phyloP scores from a whole-genome alignment of 139 green algal species.

The Picochlorum sp. region DNA sequence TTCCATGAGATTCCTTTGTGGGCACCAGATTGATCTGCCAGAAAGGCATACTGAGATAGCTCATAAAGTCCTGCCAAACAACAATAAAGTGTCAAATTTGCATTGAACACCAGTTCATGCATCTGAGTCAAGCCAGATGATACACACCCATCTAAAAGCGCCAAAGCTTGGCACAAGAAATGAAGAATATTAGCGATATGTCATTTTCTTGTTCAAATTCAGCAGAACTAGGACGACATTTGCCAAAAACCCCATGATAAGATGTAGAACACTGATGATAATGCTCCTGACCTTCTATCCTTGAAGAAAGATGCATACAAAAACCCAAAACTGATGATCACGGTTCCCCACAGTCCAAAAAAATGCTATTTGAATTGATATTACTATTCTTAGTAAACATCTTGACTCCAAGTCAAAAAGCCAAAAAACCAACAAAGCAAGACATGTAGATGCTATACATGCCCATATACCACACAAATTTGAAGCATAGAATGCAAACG shows the following conservation, averaged over 20 bases:
- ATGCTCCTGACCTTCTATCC: conserved; percentile 22
- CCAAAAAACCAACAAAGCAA: conserved; percentile 60
- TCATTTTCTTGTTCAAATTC: conserved; percentile 33
- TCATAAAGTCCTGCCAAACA: conserved; percentile 40
- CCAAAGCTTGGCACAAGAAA: conserved; percentile 50
- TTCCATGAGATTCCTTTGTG: conserved; percentile 36
- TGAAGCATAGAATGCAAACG: conserved; percentile 33
- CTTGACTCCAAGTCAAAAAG: conserved; percentile 48
- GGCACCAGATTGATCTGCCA: conserved; percentile 42
- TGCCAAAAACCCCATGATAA: conserved; percentile 42
- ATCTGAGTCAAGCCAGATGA: neutral
- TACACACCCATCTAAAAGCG: conserved; percentile 37
- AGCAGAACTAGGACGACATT: conserved; percentile 56
- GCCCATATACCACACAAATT: conserved; percentile 48
- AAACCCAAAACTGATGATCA: conserved; percentile 47
- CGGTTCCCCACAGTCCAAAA: conserved; percentile 65
- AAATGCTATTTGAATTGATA: conserved; percentile 50
- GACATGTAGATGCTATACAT: conserved; percentile 57
- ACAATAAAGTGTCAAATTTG: no score
- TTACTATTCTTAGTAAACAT: conserved; percentile 70
- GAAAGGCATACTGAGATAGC: conserved; percentile 57
- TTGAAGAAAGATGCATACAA: conserved; percentile 29
- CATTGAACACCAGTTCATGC: no score
- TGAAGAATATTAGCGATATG: conserved; percentile 21
- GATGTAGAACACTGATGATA: conserved; percentile 25